Evolutionary conservation across 495 filamentous ascomycete genomes (phyloP).

Genomic region (Aspergillus panamensis): DNA sequence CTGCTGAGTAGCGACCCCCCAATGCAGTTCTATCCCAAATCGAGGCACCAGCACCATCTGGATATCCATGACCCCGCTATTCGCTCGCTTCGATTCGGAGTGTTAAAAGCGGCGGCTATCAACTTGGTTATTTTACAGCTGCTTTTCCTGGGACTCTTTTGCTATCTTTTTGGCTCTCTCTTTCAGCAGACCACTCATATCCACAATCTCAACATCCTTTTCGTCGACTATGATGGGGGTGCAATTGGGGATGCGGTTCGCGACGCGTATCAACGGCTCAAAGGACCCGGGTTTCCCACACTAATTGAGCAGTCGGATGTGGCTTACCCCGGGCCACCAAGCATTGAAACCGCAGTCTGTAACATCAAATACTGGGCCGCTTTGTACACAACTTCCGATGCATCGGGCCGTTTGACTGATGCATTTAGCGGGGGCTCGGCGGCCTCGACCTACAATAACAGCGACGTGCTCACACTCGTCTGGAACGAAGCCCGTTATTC

Average conservation of each 20-base stretch:
- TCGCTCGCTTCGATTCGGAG: constrained; percentile 20
- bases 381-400: constrained; percentile 35
- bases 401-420: constrained; percentile 33
- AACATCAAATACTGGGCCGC: constrained; percentile 46
- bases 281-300: constrained; percentile 37
- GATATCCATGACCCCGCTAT: constrained; percentile 26
- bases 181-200: constrained; percentile 37
- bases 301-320: constrained; percentile 30
- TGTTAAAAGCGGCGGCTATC: constrained; percentile 21
- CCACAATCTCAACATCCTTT: constrained; percentile 44
- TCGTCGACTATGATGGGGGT: constrained; percentile 52
- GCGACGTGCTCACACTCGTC: constrained; percentile 39
- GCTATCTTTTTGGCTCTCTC: constrained; percentile 46
- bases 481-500: constrained; percentile 54
- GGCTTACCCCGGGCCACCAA: constrained; percentile 24
- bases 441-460: constrained; percentile 36
- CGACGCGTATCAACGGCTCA: constrained; percentile 38
- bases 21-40: constrained; percentile 27
- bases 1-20: too few species aligned
- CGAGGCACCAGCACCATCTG: constrained; percentile 19
- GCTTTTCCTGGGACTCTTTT: constrained; percentile 45
- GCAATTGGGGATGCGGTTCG: constrained; percentile 41
- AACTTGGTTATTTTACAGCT: constrained; percentile 26
- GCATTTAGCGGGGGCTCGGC: constrained; percentile 32
- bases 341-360: constrained; percentile 38